Evolutionary conservation across 2,329 filamentous ascomycete genomes (phyloP), one percentile per base, ranked within the genome.

Genomic region (Pleurostoma richardsiae): DNA sequence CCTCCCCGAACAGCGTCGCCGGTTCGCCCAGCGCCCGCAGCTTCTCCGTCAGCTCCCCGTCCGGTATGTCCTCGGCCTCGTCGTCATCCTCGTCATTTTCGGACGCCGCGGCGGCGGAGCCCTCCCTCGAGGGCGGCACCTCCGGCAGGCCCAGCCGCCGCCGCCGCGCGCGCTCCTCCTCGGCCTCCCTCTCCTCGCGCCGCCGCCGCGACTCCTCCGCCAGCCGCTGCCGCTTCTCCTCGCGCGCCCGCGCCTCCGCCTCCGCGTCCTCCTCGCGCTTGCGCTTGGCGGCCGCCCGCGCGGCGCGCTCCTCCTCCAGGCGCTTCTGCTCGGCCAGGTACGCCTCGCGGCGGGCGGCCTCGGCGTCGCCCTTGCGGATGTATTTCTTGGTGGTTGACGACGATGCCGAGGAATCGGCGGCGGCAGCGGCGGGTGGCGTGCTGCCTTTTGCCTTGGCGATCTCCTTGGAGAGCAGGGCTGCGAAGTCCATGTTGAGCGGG

Each of bases 391-490:
- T 59, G 33, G 43, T 41, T 39, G 48, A 36, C 3, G 55, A 41
- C 26, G 54, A 39, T 39, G 45, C 43, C 39, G 48, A 44, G 33
- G 58, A 33, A 31, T 55, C 40, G 45, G 52, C 33, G 30, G 59
- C 46, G n/a, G 61, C 39, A 29, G 59, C 47, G 36, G 55, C 46
- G 40, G 61, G 47, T 49, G 57, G 51, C 28, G 63, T 43, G 42
- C 61, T 51, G 27, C 77, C 69, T 66, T 89, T 89, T 56, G 85
- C 77, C 67, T 94, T 95, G 59, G 88, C 82, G 60, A 99, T 94
- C 68, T 96, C 90, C 62, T 90, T 87, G 59, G 88, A 83, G 89
- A 99, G 95, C 42, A 99, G 74, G 33, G 90, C 82, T 51, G 90
- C 90, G 73, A 99, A 99, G 68, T 99, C 91, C 94, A 99, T 99